Percentiles rank a stretch among this genome's conserved stretches.
phyloP scores from a whole-genome alignment of 257 asterid species.

The Verbascum thapsus region DNA sequence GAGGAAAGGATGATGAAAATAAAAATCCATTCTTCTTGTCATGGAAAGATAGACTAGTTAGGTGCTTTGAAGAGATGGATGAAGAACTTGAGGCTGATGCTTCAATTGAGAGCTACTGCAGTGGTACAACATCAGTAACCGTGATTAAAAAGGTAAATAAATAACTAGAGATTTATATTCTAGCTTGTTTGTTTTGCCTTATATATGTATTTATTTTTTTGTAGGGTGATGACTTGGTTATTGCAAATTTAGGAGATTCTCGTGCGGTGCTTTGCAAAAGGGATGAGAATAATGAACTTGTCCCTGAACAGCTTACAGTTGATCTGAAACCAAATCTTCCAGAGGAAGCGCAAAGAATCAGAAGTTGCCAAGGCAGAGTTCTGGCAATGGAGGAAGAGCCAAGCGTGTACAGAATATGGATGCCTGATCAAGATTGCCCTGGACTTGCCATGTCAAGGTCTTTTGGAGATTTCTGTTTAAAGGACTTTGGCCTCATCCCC shows the following conservation, averaged over 20 bases:
- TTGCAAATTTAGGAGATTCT: conserved; percentile 83
- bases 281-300: conserved; percentile 49
- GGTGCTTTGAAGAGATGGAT: conserved; percentile 63
- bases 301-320: conserved; percentile 72
- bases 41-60: conserved; percentile 55
- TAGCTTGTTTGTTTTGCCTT: too few species aligned
- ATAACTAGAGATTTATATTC: neutral
- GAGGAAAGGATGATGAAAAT: conserved; percentile 14
- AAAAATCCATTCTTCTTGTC: conserved; percentile 40
- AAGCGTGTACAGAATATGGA: conserved; percentile 73
- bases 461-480: conserved; percentile 86
- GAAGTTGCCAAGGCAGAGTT: conserved; percentile 63
- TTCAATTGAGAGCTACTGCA: conserved; percentile 69
- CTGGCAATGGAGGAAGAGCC: conserved; percentile 87
- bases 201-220: too few species aligned
- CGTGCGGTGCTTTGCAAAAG: conserved; percentile 73
- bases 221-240: conserved; percentile 78
- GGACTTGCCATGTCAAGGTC: conserved; percentile 98
- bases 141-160: conserved; percentile 63
- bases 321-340: conserved; percentile 88
- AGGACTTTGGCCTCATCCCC: conserved; percentile 77
- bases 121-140: conserved; percentile 82
- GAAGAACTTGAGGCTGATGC: conserved; percentile 58
- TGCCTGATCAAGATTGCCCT: conserved; percentile 90
- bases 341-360: conserved; percentile 70